These are phyloP conservation scores for Starmerella gropengiesseri DNA, from an alignment of 805 yeast species.

Conservation along the genomic window DNA sequence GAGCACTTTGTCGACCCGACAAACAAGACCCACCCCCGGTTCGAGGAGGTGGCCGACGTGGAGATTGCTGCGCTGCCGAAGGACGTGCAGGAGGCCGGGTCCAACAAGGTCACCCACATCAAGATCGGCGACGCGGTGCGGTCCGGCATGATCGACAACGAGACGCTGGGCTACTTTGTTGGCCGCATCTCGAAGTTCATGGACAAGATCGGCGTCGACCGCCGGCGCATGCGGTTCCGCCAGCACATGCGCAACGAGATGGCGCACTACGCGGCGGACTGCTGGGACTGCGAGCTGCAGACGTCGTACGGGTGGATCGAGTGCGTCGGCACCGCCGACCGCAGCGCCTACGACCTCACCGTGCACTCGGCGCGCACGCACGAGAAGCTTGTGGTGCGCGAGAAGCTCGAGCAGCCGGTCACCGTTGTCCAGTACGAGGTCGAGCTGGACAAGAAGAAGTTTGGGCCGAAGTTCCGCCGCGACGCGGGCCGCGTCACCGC, in stretches of 20 bases:
- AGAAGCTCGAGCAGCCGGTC: conserved; percentile 73
- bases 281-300: conserved; percentile 98
- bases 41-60: conserved; percentile 62
- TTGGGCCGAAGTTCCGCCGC: conserved; percentile 95
- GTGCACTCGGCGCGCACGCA: conserved; percentile 93
- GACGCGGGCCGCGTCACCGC: conserved; percentile 88
- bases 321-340: conserved; percentile 99
- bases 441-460: conserved; percentile 84
- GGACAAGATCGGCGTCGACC: conserved; percentile 81
- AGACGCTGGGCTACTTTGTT: conserved; percentile 92
- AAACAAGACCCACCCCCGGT: conserved; percentile 72
- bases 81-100: conserved; percentile 78
- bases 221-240: conserved; percentile 78
- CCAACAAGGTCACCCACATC: conserved; percentile 50
- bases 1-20: conserved; percentile 96
- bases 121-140: conserved; percentile 86
- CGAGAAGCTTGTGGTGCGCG: conserved; percentile 89
- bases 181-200: conserved; percentile 86
- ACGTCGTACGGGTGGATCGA: conserved; percentile 99
- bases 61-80: conserved; percentile 73
- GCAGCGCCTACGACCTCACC: conserved; percentile 93
- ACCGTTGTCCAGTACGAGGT: conserved; percentile 75
- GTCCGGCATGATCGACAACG: conserved; percentile 83
- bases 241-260: conserved; percentile 98
- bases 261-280: conserved; percentile 99